Percentiles rank a stretch among this genome's conserved stretches.
phyloP scores from a whole-genome alignment of 2,329 filamentous ascomycete genomes.

The Hypomyces rosellus region DNA sequence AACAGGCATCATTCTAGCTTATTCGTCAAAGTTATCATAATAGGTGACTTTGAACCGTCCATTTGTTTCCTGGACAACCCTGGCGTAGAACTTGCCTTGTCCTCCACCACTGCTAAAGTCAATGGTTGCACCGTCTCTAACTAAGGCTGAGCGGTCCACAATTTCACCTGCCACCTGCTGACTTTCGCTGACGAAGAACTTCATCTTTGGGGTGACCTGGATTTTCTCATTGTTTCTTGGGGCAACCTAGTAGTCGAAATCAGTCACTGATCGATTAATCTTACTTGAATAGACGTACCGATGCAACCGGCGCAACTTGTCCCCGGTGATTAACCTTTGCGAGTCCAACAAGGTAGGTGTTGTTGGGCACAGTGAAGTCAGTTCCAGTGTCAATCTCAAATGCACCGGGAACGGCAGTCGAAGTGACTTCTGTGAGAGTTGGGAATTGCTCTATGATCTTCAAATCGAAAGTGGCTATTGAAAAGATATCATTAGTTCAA shows the following conservation, averaged over 20 bases:
- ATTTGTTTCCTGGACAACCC: background rate
- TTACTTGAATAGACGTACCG: background rate
- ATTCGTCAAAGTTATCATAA: background rate
- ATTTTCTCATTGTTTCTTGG: conserved; percentile 3
- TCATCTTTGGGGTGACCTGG: conserved; percentile 7
- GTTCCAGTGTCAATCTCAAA: background rate
- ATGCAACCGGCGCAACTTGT: conserved; percentile 7
- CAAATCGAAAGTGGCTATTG: conserved; percentile 5
- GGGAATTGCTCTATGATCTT: conserved; percentile 1
- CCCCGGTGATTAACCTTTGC: conserved; percentile 9
- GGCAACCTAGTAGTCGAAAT: conserved; percentile 4
- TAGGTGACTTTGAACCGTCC: conserved; percentile 3
- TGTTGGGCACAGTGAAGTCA: conserved; percentile 2
- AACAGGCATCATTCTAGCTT: too few species aligned
- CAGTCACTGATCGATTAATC: background rate
- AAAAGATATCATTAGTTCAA: background rate
- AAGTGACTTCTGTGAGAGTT: background rate
- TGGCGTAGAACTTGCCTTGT: conserved; percentile 4
- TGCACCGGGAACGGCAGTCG: conserved; percentile 1
- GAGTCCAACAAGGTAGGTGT: conserved; percentile 8
- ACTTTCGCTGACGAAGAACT: conserved; percentile 6
- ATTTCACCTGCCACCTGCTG: conserved; percentile 6
- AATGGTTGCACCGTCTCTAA: conserved; percentile 3
- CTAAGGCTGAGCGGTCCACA: conserved; percentile 1
- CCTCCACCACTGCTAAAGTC: conserved; percentile 7